A percentile compares a stretch with the other conserved stretches of the same genome.
These are phyloP conservation scores for Letharia lupina DNA, from an alignment of 495 filamentous ascomycete genomes.

Conservation along the genomic window DNA sequence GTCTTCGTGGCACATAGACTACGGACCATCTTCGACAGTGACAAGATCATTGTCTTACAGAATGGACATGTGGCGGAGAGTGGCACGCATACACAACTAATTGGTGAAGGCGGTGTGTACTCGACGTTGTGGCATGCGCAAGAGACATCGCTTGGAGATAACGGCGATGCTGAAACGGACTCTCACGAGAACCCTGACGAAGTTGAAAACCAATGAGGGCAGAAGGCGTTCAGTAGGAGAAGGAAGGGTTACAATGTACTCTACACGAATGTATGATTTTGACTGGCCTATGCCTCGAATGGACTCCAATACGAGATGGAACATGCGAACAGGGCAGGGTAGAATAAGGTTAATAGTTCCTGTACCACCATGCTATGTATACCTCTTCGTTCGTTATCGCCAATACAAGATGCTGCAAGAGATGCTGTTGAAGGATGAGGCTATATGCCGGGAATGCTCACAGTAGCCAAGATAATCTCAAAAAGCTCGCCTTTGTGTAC, in stretches of 20 bases:
- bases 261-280: not conserved
- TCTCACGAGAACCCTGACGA: not conserved
- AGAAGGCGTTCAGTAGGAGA: not conserved
- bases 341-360: not conserved
- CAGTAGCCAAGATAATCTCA: not conserved
- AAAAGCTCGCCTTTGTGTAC: not conserved
- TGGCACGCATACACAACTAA: conserved; percentile 76
- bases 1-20: conserved; percentile 91
- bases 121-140: conserved; percentile 74
- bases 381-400: not conserved
- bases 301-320: not conserved
- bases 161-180: not conserved
- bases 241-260: not conserved
- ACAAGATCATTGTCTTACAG: conserved; percentile 85
- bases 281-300: not conserved
- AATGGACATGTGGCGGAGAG: conserved; percentile 75
- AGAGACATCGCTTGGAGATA: conserved; percentile 13
- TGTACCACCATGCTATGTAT: not conserved
- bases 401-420: not conserved
- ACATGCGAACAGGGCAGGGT: not conserved
- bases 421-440: not conserved
- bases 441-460: not conserved
- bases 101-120: conserved; percentile 75
- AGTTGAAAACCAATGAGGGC: not conserved
- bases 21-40: conserved; percentile 88